These are phyloP conservation scores for Prunus salicina DNA, from an alignment of 306 rosid genomes.

Conservation along the genomic window DNA sequence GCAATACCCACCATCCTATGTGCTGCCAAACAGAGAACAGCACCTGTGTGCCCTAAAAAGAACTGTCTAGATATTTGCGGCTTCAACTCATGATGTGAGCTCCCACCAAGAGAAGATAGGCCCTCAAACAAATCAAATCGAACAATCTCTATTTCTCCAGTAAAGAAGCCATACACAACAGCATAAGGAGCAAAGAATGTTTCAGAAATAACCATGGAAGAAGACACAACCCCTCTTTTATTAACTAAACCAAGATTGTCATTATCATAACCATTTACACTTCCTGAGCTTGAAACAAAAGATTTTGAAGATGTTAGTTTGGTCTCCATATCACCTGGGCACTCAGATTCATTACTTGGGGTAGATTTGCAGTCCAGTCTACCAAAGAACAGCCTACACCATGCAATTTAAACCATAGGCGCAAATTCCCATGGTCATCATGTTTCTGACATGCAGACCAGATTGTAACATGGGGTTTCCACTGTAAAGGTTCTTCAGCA, in stretches of 20 bases:
- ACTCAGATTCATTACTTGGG: slow-evolving; percentile 24
- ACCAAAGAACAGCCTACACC: slow-evolving; percentile 44
- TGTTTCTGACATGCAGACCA: slow-evolving; percentile 49
- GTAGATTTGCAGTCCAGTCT: slow-evolving; percentile 47
- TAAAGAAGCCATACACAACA: slow-evolving; percentile 70
- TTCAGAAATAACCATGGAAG: slow-evolving; percentile 40
- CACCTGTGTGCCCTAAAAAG: slow-evolving; percentile 74
- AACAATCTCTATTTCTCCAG: slow-evolving; percentile 75
- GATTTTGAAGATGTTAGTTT: slow-evolving; percentile 26
- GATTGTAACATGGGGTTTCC: slow-evolving; percentile 65
- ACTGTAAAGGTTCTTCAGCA: slow-evolving; percentile 61
- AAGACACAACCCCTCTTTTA: slow-evolving; percentile 40
- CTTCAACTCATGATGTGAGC: slow-evolving; percentile 41
- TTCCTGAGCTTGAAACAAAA: slow-evolving; percentile 32
- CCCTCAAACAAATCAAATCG: slow-evolving; percentile 66
- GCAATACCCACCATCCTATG: slow-evolving; percentile 60
- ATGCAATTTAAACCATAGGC: slow-evolving; percentile 45
- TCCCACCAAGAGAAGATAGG: slow-evolving; percentile 40
- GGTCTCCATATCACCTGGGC: slow-evolving; percentile 25
- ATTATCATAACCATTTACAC: slow-evolving; percentile 21
- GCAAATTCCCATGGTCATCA: slow-evolving; percentile 36
- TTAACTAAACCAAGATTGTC: slow-evolving; percentile 29
- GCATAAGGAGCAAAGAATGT: slow-evolving; percentile 42
- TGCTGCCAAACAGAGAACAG: slow-evolving; percentile 91
- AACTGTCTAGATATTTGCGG: slow-evolving; percentile 47